A percentile compares a stretch with the other conserved stretches of the same genome.
These are phyloP conservation scores for Pyrus bretschneideri DNA, from an alignment of 306 rosid species.

Conservation along the genomic window DNA sequence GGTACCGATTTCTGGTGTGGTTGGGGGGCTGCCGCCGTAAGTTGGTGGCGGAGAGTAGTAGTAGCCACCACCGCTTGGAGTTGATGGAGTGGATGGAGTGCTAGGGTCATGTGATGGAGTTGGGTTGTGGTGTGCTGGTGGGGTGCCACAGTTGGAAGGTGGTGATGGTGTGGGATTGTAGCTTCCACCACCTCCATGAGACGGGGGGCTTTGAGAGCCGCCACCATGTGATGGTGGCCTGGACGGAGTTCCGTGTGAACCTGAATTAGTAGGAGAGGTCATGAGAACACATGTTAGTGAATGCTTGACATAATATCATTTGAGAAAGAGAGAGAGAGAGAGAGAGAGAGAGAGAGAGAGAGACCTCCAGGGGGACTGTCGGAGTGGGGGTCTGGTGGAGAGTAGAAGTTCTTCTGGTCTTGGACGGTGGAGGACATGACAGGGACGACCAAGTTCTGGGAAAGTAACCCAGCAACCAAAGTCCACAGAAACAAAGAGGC, in stretches of 20 bases:
- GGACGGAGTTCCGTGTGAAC: conserved; percentile 33
- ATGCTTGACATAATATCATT: background rate
- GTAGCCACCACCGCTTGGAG: conserved; percentile 39
- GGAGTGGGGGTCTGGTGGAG: conserved; percentile 54
- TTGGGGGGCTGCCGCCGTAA: background rate
- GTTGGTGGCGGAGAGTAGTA: conserved; percentile 39
- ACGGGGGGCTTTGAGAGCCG: conserved; percentile 23
- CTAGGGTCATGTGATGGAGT: conserved; percentile 23
- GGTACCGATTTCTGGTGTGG: background rate
- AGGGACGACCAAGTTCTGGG: conserved; percentile 48
- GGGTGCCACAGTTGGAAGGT: conserved; percentile 46
- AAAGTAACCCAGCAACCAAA: conserved; percentile 44
- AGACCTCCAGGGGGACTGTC: conserved; percentile 56
- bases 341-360: conserved; percentile 26
- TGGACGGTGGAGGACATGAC: conserved; percentile 40
- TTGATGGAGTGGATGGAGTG: conserved; percentile 39
- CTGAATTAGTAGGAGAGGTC: conserved; percentile 7
- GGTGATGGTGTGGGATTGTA: conserved; percentile 51
- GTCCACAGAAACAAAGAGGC: conserved; percentile 36
- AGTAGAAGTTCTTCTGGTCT: conserved; percentile 66
- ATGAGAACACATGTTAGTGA: background rate
- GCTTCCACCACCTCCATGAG: conserved; percentile 44
- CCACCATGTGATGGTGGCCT: conserved; percentile 17
- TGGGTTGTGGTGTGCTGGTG: conserved; percentile 32
- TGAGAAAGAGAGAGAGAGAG: background rate